These are phyloP conservation scores for Rubia peregrina DNA, from an alignment of 305 asterid genomes.

Conservation along the genomic window DNA sequence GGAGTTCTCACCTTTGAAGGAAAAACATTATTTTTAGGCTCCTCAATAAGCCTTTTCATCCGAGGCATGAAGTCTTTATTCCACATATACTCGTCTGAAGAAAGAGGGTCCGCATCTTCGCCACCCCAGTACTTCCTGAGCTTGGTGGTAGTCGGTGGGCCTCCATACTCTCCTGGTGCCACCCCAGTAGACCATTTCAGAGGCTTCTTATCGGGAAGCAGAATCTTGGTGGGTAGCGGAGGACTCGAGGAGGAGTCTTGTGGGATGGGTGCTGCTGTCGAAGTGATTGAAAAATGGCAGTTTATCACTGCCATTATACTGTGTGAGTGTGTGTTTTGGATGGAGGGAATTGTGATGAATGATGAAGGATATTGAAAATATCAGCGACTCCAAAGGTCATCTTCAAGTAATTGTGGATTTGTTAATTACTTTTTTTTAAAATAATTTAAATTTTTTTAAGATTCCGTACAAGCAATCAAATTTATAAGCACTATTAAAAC, in stretches of 20 bases:
- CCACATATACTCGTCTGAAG: conserved; percentile 77
- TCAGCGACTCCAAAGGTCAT: neutral
- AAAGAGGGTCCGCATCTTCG: conserved; percentile 75
- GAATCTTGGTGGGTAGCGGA: conserved; percentile 50
- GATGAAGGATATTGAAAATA: neutral
- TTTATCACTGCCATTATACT: conserved; percentile 36
- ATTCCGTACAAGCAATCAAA: no score
- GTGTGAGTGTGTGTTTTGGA: conserved; percentile 7
- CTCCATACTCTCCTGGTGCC: conserved; percentile 84
- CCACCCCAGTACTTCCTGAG: conserved; percentile 95
- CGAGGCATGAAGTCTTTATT: conserved; percentile 85
- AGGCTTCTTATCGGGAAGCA: conserved; percentile 71
- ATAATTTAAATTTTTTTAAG: no score
- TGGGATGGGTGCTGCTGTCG: conserved; percentile 50
- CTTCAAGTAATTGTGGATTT: neutral
- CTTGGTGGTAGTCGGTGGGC: conserved; percentile 78
- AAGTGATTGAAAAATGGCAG: conserved; percentile 70
- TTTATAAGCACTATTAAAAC: no score
- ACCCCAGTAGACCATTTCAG: conserved; percentile 82
- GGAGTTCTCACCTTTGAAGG: conserved; percentile 41
- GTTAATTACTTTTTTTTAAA: no score
- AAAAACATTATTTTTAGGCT: conserved; percentile 32
- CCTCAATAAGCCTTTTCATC: conserved; percentile 56
- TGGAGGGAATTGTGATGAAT: conserved; percentile 16
- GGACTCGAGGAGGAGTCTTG: conserved; percentile 38